Percentiles rank a stretch among this genome's conserved stretches.
Conservation (phyloP, 2,329 filamentous ascomycete species). For the Sporothrix curviconia region DNA sequence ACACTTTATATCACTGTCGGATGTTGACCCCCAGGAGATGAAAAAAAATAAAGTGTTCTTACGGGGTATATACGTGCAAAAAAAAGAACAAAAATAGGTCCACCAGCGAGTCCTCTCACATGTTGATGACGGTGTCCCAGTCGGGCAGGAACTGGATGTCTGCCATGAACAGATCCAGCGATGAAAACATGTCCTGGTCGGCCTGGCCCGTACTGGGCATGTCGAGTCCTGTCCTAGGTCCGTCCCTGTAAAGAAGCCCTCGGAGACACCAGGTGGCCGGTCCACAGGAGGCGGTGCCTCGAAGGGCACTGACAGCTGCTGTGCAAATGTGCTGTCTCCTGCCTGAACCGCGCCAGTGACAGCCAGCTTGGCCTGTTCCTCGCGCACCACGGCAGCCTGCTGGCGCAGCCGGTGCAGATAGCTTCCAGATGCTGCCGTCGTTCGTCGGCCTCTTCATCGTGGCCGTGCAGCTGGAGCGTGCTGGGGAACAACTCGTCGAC, state of each 20-base stretch:
- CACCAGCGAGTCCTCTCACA: too few species aligned
- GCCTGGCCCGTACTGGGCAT: neutral
- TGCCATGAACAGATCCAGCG: slow-evolving; percentile 7
- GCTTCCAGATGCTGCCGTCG: slow-evolving; percentile 4
- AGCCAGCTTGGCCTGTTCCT: neutral
- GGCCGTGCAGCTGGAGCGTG: neutral
- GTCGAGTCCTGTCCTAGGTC: too few species aligned
- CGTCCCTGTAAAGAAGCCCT: too few species aligned
- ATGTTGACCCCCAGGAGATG: too few species aligned
- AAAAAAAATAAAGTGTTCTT: too few species aligned
- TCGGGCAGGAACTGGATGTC: slow-evolving; percentile 7
- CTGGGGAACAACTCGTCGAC: neutral
- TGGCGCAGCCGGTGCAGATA: neutral
- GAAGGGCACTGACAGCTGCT: neutral
- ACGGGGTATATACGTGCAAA: too few species aligned
- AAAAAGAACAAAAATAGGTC: too few species aligned
- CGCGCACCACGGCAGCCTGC: neutral
- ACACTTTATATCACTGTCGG: too few species aligned
- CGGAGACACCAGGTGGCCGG: too few species aligned
- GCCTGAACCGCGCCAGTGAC: too few species aligned
- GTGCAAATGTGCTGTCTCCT: too few species aligned
- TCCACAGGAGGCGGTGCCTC: too few species aligned
- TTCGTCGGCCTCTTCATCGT: neutral
- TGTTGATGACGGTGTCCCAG: slow-evolving; percentile 4
- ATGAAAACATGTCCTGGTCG: neutral